phyloP scores from a whole-genome alignment of 768 basidiomycete genomes.

The Tricholoma flavovirens region DNA sequence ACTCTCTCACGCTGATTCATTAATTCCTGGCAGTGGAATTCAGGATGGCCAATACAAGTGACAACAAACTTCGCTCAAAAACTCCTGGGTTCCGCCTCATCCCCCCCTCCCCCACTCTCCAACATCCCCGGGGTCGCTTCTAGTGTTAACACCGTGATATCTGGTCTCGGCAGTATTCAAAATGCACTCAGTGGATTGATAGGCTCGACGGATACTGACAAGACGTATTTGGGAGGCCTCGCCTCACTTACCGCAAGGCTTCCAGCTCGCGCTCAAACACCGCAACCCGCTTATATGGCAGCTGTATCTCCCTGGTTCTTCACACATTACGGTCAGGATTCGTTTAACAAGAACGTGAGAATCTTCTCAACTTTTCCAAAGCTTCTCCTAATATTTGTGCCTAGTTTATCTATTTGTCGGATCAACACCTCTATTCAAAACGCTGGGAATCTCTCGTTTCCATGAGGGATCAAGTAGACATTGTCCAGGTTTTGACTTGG shows the following conservation, averaged over 20 bases:
- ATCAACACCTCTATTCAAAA: slow-evolving; percentile 59
- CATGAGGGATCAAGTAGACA: slow-evolving; percentile 51
- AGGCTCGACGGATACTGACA: slow-evolving; percentile 48
- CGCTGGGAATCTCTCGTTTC: slow-evolving; percentile 64
- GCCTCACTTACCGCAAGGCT: slow-evolving; percentile 20
- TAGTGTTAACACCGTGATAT: neutral
- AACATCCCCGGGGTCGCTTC: neutral
- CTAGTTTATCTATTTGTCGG: slow-evolving; percentile 60
- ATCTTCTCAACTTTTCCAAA: neutral
- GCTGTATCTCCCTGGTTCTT: slow-evolving; percentile 76
- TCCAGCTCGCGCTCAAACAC: slow-evolving; percentile 20
- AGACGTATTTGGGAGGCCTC: slow-evolving; percentile 44
- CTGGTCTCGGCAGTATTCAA: slow-evolving; percentile 2
- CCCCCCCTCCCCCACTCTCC: slow-evolving; percentile 2
- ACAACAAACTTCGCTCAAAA: slow-evolving; percentile 35
- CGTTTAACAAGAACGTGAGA: slow-evolving; percentile 70
- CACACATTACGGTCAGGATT: slow-evolving; percentile 63
- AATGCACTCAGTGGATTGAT: slow-evolving; percentile 9
- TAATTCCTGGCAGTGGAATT: slow-evolving; percentile 58
- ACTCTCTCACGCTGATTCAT: slow-evolving; percentile 5
- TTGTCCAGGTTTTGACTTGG: slow-evolving; percentile 60
- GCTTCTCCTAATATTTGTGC: neutral
- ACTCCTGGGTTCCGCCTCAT: slow-evolving; percentile 18
- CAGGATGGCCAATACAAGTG: slow-evolving; percentile 69
- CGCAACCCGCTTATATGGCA: slow-evolving; percentile 36